Base-by-base conservation (phyloP, 2,329 filamentous ascomycete species). In the Aspergillus pseudonomiae region DNA sequence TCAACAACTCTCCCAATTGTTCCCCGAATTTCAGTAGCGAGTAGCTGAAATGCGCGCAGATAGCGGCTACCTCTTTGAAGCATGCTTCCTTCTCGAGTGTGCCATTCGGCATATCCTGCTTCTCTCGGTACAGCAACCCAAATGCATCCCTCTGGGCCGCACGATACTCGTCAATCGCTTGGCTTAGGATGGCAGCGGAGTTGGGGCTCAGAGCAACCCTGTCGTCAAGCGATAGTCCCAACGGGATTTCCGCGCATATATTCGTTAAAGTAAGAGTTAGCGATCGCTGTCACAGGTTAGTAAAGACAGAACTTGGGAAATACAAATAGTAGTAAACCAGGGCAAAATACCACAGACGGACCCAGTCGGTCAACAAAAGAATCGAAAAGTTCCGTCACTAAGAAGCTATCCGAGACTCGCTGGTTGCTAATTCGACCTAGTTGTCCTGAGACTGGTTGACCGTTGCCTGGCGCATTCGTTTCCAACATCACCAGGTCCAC, bases 61-160 rank as follows among this genome's bases (percentile, higher is more conserved):
- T 96, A n/a, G 95, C 94, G 45, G 94, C 93, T 9, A 98, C 94
- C 77, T 99, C 95, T 75, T 99, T 95, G 62, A 97, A 93, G 76
- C 98, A 95, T 3, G 94, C 95, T 73, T 96, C 90, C 10, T 94
- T 85, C 65, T 91, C 90, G 59, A 92, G 85, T 0, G 90, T 89
- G 41, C 88, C 85, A 3, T 88, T 82, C 63, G 87, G 87, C 14
- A 73, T 87, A 43, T 93, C 83, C 69, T 93, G 89, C 64, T 93
- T 93, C 57, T 87, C 91, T 66, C 86, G 88, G 77, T 99, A 98
- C 0, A 99, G 83, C 61, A 90, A 85, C 61, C 88, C 84, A 6
- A 99, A 81, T 0, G 94, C 93, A 56, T 90, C 87, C 60, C 87
- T 88, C 68, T 94, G 88, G 11, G 93, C 89, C 61, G 85, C 81